Base-by-base conservation (phyloP, 2,329 filamentous ascomycete species). In the Fusarium protoensiforme region DNA sequence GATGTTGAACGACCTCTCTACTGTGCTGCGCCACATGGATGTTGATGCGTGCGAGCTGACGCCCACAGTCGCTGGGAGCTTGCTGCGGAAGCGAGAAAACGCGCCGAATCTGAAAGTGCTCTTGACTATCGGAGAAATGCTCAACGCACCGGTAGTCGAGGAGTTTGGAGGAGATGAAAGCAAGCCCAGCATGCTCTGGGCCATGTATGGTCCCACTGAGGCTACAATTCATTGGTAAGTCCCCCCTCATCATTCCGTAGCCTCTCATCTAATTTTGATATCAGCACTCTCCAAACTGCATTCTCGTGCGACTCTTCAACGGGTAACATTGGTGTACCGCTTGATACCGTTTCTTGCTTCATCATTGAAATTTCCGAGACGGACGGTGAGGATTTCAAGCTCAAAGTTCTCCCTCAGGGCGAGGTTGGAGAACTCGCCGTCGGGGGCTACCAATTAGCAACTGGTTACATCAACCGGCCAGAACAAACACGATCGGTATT, bases 201-300 rank as follows among this genome's bases (percentile, higher is more conserved):
- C 92, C 36, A 97, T 98, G 94, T 98, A 98, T 79, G 95, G 95
- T 0, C 95, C 95, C 2, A 98, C 95, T 0, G 95, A 98, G 83
- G 94, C 94, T 9, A 91, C 95, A 0, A 97, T 98, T 65, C 95
- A 98, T 80, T 98, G 89, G 87, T 88, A 78, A 81, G 83, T 73
- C 3, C n/a, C n/a, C 13, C 14, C 41, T 7, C 24, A 35, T 35
- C 6, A 22, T 9, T 7, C 41, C 3, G 24, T 48, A 24, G 13
- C 13, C 3, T n/a, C 31, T 16, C 18, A n/a, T 31, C 58, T 71
- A 64, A 74, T 58, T 60, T 29, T 5, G 27, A 22, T 33, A 18
- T 31, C 29, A 88, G 94, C 79, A 97, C 94, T 1, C 82, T 96
- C 6, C 92, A 94, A 72, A 85, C 91, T 0, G 83, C 85, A 0